Base-by-base conservation (phyloP, 345 rosid genomes). In the Adansonia digitata region DNA sequence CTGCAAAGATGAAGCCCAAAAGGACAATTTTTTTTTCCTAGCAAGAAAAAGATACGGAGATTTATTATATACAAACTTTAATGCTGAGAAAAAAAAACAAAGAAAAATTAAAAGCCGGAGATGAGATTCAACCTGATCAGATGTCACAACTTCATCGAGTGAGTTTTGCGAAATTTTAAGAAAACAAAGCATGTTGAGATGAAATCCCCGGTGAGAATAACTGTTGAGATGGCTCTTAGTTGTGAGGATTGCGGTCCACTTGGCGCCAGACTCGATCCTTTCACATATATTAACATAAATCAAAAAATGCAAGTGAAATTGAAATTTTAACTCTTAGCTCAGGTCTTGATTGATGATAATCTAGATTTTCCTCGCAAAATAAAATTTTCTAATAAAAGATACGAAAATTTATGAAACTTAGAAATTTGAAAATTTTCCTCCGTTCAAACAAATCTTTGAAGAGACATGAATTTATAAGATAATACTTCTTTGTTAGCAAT, bases 161-260 rank as follows among this genome's bases (percentile, higher is more conserved):
- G 97, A 88, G 40, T 73, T 86, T 81, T 93, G 95, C 66, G 95
- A 92, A 77, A 92, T 78, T 88, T n/a, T 92, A 94, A 77, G 98
- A 91, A 77, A 90, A 83, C 42, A 84, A 70, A 77, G 91, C 89
- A 59, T 84, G 93, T 85, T 93, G 99, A 72, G 94, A 87, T 49
- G 99, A 90, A 77, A 82, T 75, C 35, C 98, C 98, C 81, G 87
- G 98, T 10, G 98, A 93, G 75, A 88, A 85, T 4, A 97, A 96
- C 72, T 93, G 98, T 74, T 88, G 97, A 9, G 93, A 90, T 49
- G 79, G 87, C 75, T 62, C 89, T 83, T 77, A 78, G 71, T 85
- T 89, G 97, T n/a, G n/a, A n/a, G 39, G 91, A 69, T 81, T 87
- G 94, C 35, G 82, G 77, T 75, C 86, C 88, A 75, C 70, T 75